Evolutionary conservation across 495 filamentous ascomycete species (phyloP).

Genomic region (Lasiosphaeriaceae sp.): DNA sequence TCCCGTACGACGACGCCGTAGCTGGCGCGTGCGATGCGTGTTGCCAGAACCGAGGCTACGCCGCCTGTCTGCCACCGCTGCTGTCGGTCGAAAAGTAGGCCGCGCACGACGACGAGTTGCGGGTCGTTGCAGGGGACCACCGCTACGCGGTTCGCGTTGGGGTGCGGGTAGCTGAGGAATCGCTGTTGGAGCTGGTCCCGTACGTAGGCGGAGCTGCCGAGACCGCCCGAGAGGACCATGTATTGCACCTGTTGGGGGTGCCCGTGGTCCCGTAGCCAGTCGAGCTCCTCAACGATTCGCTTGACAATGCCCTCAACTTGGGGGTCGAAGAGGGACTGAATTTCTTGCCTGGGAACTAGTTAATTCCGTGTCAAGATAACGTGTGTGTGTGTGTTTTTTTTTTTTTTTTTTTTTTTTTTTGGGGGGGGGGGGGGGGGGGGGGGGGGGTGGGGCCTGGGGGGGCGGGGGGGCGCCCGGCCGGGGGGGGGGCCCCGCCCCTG

Average conservation of each 20-base stretch:
- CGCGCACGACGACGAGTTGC: constrained; percentile 56
- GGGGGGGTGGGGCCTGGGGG: too few relatives aligned
- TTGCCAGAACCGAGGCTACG: constrained; percentile 36
- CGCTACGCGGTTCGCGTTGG: constrained; percentile 38
- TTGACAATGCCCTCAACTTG: constrained; percentile 51
- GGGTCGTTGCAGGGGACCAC: constrained; percentile 51
- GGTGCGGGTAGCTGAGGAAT: constrained; percentile 31
- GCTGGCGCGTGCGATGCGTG: constrained; percentile 51
- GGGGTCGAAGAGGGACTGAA: constrained; percentile 51
- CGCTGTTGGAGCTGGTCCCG: constrained; percentile 38
- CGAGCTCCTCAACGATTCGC: constrained; percentile 52
- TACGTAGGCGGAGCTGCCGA: constrained; percentile 63
- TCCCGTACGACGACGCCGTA: constrained; percentile 52
- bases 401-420: too few relatives aligned
- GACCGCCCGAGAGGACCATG: constrained; percentile 60
- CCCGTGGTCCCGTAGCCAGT: constrained; percentile 43
- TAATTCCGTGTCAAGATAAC: too few relatives aligned
- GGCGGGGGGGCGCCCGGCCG: too few relatives aligned
- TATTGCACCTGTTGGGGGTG: constrained; percentile 47
- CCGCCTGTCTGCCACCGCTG: constrained; percentile 42
- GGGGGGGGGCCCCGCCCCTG: too few relatives aligned
- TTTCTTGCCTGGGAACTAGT: constrained; percentile 46
- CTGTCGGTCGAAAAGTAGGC: constrained; percentile 51
- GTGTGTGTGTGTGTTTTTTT: too few relatives aligned
- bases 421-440: too few relatives aligned